Evolutionary conservation across 2,329 filamentous ascomycete species (phyloP).

Genomic region (Talaromyces sp.): DNA sequence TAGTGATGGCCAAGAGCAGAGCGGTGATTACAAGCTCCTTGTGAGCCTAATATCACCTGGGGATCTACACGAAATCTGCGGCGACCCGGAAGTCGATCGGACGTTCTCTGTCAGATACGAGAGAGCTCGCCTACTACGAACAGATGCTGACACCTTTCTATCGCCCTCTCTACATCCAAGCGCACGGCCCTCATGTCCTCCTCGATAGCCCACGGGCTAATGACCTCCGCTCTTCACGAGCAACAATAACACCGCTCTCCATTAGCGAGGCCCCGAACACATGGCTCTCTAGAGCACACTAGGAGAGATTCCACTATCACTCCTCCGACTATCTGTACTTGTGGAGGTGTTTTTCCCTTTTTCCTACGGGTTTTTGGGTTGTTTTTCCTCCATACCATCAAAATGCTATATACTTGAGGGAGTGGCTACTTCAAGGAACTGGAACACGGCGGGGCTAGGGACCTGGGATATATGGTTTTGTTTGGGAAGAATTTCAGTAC

Average conservation of each 20-base stretch:
- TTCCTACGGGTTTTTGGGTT: neutral
- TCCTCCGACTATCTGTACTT: slow-evolving; percentile 6
- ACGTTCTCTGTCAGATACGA: neutral
- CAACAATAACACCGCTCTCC: neutral
- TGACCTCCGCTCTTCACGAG: slow-evolving; percentile 1
- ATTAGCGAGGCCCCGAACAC: neutral
- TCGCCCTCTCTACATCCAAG: neutral
- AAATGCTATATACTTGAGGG: slow-evolving; percentile 6
- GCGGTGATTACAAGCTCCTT: neutral
- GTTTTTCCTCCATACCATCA: neutral
- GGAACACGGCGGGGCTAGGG: neutral
- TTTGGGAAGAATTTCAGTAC: slow-evolving; percentile 2
- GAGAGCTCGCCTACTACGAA: slow-evolving; percentile 4
- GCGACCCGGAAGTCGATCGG: slow-evolving; percentile 1
- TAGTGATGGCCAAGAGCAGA: slow-evolving; percentile 11
- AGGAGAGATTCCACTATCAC: slow-evolving; percentile 20
- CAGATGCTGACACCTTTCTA: slow-evolving; percentile 1
- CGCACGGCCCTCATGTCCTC: neutral
- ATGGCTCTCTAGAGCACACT: neutral
- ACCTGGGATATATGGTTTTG: slow-evolving; percentile 1
- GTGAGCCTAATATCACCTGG: neutral
- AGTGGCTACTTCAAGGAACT: slow-evolving; percentile 5
- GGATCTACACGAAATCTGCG: neutral
- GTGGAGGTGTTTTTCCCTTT: neutral
- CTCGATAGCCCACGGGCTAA: neutral